A percentile compares a stretch with the other conserved stretches of the same genome.
phyloP scores from a whole-genome alignment of 148 eudicot species.

The Nepenthes mirabilis region DNA sequence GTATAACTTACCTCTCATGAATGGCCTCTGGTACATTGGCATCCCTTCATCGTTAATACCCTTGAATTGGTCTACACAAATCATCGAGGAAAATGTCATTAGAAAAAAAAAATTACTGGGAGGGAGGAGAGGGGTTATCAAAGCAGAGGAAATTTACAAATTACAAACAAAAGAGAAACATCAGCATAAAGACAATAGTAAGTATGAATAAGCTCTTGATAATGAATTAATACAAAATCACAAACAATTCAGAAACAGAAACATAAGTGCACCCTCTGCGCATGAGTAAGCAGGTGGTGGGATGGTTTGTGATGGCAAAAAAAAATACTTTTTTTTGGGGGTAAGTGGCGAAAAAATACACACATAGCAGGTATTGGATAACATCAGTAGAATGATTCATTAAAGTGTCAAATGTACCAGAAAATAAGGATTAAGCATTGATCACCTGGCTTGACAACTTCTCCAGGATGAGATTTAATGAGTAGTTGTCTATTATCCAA shows the following conservation, averaged over 20 bases:
- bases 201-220: not conserved
- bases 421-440: not conserved
- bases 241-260: too few species aligned
- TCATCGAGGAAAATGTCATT: not conserved
- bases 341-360: too few species aligned
- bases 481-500: slow-evolving; percentile 42
- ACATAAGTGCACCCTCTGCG: too few species aligned
- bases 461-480: slow-evolving; percentile 44
- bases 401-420: not conserved
- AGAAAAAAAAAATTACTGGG: not conserved
- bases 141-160: not conserved
- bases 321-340: too few species aligned
- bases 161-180: too few species aligned
- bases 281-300: not conserved
- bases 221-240: too few species aligned
- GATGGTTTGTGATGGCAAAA: too few species aligned
- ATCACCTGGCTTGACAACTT: slow-evolving; percentile 48
- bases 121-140: not conserved
- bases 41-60: slow-evolving; percentile 55
- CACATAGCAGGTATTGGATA: not conserved
- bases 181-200: too few species aligned
- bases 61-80: slow-evolving; percentile 35
- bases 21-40: slow-evolving; percentile 51
- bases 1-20: slow-evolving; percentile 49
- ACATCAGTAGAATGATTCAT: not conserved